Evolutionary conservation across 805 yeast species (phyloP).

Genomic region (Wickerhamomyces chaumierensis): DNA sequence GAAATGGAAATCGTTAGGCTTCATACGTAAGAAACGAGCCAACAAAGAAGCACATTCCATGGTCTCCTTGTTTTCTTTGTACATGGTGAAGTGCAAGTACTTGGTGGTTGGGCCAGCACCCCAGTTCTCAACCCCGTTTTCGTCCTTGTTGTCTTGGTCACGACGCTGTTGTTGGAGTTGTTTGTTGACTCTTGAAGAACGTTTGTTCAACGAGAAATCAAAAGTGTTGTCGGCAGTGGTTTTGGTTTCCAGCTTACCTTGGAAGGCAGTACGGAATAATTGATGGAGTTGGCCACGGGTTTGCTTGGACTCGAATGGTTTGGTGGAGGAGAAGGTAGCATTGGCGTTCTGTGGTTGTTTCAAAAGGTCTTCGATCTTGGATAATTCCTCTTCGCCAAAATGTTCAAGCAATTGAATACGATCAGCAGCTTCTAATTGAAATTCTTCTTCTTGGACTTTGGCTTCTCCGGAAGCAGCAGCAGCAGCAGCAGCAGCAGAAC

Average conservation of each 20-base stretch:
- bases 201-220: constrained; percentile 44
- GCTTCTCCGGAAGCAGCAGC: too few species aligned
- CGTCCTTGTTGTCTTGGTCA: constrained; percentile 17
- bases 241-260: constrained; percentile 64
- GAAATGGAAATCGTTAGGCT: constrained; percentile 59
- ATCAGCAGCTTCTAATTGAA: constrained; percentile 35
- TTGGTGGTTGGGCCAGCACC: constrained; percentile 65
- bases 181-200: constrained; percentile 27
- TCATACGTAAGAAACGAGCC: constrained; percentile 61
- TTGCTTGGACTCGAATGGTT: constrained; percentile 52
- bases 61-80: constrained; percentile 93
- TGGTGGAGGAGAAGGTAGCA: constrained; percentile 43
- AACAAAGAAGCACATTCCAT: constrained; percentile 84
- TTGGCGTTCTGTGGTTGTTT: constrained; percentile 29
- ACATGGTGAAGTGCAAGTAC: constrained; percentile 66
- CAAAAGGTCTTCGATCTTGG: constrained; percentile 38
- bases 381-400: constrained; percentile 53
- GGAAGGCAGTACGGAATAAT: constrained; percentile 61
- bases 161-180: constrained; percentile 21
- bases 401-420: constrained; percentile 35
- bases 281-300: constrained; percentile 74
- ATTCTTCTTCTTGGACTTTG: constrained; percentile 21
- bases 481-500: too few species aligned
- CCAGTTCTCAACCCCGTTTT: constrained; percentile 47
- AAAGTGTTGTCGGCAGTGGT: constrained; percentile 64